phyloP scores from a whole-genome alignment of 306 rosid genomes.

The Malus sieversii region DNA sequence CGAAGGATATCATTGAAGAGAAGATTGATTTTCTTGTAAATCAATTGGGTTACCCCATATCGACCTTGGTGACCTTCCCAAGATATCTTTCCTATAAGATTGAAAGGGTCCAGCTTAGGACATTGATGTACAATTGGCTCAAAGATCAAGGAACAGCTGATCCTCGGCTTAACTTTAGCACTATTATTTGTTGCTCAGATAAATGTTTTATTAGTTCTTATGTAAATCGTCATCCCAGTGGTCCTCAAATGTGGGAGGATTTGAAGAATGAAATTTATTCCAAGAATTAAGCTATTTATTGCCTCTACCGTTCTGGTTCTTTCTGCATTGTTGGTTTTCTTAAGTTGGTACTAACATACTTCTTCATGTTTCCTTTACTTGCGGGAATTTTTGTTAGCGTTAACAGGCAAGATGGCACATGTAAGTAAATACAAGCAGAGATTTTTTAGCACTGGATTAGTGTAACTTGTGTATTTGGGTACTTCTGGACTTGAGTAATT shows the following conservation, averaged over 20 bases:
- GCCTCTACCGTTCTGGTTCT: neutral
- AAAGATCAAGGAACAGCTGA: conserved; percentile 36
- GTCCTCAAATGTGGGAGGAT: conserved; percentile 56
- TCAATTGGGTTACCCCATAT: conserved; percentile 52
- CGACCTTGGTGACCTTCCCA: conserved; percentile 42
- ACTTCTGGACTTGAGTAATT: neutral
- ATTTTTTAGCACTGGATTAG: neutral
- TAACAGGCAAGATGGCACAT: neutral
- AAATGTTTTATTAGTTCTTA: conserved; percentile 28
- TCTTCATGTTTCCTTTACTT: neutral
- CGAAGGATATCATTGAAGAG: conserved; percentile 32
- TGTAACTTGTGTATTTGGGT: neutral
- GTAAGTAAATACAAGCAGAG: neutral
- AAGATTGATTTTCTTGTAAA: conserved; percentile 53
- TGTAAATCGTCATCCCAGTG: conserved; percentile 56
- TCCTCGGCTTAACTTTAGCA: conserved; percentile 48
- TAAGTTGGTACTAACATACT: neutral
- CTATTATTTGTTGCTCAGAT: conserved; percentile 49
- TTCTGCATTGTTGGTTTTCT: neutral
- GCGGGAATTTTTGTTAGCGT: neutral
- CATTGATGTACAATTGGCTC: conserved; percentile 70
- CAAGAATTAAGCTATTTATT: neutral
- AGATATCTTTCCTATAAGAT: conserved; percentile 39
- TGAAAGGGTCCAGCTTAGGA: conserved; percentile 52
- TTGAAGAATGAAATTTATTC: conserved; percentile 35